Conservation (phyloP, 371 early-diverging fungal genomes). For the Mortierella sp. region DNA sequence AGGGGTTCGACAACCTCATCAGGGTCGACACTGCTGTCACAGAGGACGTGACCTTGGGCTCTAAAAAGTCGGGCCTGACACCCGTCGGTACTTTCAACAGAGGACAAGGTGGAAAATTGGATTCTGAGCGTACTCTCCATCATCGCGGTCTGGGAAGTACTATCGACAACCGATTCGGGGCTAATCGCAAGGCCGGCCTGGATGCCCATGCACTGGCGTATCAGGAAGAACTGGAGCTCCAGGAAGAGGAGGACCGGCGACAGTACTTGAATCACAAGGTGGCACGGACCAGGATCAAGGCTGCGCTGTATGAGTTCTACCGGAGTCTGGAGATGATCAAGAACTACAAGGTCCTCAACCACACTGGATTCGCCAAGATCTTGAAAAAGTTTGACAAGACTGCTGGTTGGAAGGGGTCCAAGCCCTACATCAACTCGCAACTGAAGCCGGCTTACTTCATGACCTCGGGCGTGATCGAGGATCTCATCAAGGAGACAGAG, state of each 20-base stretch:
- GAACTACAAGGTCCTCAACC: constrained; percentile 70
- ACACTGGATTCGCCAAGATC: constrained; percentile 71
- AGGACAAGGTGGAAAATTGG: neutral
- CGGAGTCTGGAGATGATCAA: constrained; percentile 79
- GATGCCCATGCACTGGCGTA: constrained; percentile 13
- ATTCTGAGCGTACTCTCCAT: constrained; percentile 20
- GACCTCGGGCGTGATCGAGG: constrained; percentile 28
- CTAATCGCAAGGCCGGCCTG: neutral
- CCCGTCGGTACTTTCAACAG: neutral
- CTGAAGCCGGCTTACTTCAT: constrained; percentile 38
- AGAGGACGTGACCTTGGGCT: constrained; percentile 32
- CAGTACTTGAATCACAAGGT: constrained; percentile 57
- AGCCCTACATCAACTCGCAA: constrained; percentile 24
- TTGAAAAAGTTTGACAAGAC: constrained; percentile 84
- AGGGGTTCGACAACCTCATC: constrained; percentile 40
- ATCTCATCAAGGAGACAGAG: constrained; percentile 46
- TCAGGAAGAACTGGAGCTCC: constrained; percentile 23
- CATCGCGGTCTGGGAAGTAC: neutral
- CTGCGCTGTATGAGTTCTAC: constrained; percentile 82
- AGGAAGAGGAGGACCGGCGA: constrained; percentile 31
- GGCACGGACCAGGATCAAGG: constrained; percentile 75
- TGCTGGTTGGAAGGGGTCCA: constrained; percentile 39
- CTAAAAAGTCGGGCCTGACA: neutral
- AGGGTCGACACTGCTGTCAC: constrained; percentile 24
- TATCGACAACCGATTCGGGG: neutral